Base-by-base conservation (phyloP, 1,284 basidiomycete genomes). In the Melampsora occidentalis region DNA sequence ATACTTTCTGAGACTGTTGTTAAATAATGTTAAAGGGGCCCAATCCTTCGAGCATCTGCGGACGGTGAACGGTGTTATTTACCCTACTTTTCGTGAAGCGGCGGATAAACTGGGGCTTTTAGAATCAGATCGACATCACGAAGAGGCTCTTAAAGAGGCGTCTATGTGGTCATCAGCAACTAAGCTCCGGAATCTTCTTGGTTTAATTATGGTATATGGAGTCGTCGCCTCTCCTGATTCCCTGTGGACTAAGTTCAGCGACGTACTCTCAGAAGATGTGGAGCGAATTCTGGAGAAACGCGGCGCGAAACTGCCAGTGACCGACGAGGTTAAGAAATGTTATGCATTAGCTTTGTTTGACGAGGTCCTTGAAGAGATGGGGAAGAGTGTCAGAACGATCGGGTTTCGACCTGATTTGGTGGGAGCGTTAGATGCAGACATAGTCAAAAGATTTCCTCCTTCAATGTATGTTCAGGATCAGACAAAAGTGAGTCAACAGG, bases 41-140 rank as follows among this genome's bases (percentile, higher is more conserved):
- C 25, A 22, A 6, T n/a, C 49, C 1, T 70, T 39, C 16, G 4
- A 48, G 12, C 59, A 71, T 22, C 12, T 71, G 10, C 1, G 59
- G 46, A 71, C 33, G 3, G 59, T 71, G 0, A 16, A 39, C 35
- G 57, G 59, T 9, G 20, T 18, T 22, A 22, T 18, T 12, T 14
- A 70, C 18, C 18, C 6, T 14, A 22, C 69, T 2, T 70, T 70
- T 16, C 33, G 69, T 5, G 3, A 10, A 16, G 53, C 69, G 1
- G 69, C 69, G 16, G 59, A 71, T 16, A 10, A 33, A 9, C 22
- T 61, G 7, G 69, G 69, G 0, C 42, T 71, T 5, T 22, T 71
- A n/a, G 35, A 22, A 20, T 71, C 69, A 31, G 69, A 71, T 48
- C n/a, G 20, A 5, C 69, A 71, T 42, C 49, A 62, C 22, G 14